phyloP scores from a whole-genome alignment of 306 rosid species.

The Benincasa hispida region DNA sequence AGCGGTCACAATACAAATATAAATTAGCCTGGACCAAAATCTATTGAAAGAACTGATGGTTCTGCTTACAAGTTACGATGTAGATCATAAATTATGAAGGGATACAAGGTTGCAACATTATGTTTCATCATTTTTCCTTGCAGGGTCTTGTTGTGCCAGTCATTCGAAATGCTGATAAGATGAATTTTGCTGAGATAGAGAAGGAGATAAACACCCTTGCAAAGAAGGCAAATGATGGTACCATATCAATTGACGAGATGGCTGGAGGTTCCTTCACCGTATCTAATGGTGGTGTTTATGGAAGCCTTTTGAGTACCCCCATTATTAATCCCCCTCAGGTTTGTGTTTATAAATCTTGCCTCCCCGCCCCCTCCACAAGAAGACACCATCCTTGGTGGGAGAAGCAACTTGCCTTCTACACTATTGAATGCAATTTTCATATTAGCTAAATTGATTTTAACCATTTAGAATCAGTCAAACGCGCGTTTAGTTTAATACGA shows the following conservation, averaged over 20 bases:
- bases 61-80: background rate
- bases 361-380: background rate
- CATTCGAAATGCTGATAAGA: conserved; percentile 47
- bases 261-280: conserved; percentile 81
- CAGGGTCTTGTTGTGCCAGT: conserved; percentile 84
- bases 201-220: conserved; percentile 66
- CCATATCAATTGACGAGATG: conserved; percentile 74
- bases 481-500: too few species aligned
- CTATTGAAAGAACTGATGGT: background rate
- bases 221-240: conserved; percentile 68
- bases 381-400: background rate
- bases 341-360: conserved; percentile 6
- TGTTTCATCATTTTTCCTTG: conserved; percentile 7
- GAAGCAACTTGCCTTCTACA: background rate
- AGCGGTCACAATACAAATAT: background rate
- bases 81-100: background rate
- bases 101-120: background rate
- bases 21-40: background rate
- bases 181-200: conserved; percentile 76
- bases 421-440: too few species aligned
- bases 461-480: too few species aligned
- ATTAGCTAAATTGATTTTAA: too few species aligned
- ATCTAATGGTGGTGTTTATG: conserved; percentile 82
- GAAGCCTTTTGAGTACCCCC: conserved; percentile 80
- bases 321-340: conserved; percentile 88